Evolutionary conservation across 306 rosid genomes (phyloP).

Genomic region (Pyrus betulifolia): DNA sequence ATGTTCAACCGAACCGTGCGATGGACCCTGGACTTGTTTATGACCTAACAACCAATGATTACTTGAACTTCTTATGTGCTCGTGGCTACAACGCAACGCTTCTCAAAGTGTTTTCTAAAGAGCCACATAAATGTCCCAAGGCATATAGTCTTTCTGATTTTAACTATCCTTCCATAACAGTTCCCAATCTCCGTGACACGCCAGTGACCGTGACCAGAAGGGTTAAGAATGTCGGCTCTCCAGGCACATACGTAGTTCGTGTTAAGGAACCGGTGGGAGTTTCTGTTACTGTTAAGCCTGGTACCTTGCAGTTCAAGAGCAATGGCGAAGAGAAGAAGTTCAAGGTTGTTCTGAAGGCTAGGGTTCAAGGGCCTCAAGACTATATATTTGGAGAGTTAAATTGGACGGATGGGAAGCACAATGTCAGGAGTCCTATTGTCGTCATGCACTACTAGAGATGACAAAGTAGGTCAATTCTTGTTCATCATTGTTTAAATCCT

Average conservation of each 20-base stretch:
- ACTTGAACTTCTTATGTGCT: constrained; percentile 50
- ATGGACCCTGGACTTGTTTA: constrained; percentile 63
- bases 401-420: constrained; percentile 35
- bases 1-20: constrained; percentile 40
- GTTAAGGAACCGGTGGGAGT: constrained; percentile 8
- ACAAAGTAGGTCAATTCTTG: background rate
- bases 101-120: constrained; percentile 16
- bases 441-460: background rate
- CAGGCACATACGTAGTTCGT: constrained; percentile 15
- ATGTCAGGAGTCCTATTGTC: constrained; percentile 14
- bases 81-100: constrained; percentile 28
- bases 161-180: constrained; percentile 46
- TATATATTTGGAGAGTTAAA: constrained; percentile 28
- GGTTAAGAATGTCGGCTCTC: constrained; percentile 44
- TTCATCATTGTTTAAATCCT: background rate
- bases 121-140: constrained; percentile 24
- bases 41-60: constrained; percentile 34
- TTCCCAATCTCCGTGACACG: constrained; percentile 7
- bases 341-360: constrained; percentile 12
- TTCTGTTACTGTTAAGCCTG: constrained; percentile 26
- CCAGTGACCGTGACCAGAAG: constrained; percentile 15
- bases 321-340: constrained; percentile 35
- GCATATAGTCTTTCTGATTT: constrained; percentile 24
- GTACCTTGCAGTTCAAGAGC: constrained; percentile 10
- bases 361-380: background rate